Conservation (phyloP, 495 filamentous ascomycete genomes). For the Neurospora sp. region DNA sequence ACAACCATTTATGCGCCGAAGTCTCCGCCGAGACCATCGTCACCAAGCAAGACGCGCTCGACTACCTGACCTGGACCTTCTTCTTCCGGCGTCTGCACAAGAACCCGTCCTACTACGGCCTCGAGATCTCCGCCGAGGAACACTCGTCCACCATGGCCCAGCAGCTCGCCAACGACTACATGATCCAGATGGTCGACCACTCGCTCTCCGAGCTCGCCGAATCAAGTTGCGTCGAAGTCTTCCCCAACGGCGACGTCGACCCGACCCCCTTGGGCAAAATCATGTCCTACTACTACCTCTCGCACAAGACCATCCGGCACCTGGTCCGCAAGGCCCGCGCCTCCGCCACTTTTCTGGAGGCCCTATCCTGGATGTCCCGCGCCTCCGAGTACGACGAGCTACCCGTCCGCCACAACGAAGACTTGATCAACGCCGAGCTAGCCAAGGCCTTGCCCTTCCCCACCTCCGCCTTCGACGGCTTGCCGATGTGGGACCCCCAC, state of each 20-base stretch:
- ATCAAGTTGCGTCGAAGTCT: constrained; percentile 70
- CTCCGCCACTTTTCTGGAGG: constrained; percentile 72
- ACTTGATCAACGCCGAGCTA: constrained; percentile 91
- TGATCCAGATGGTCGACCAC: constrained; percentile 81
- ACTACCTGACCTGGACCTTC: constrained; percentile 99
- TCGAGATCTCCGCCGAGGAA: constrained; percentile 88
- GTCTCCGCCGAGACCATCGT: constrained; percentile 83
- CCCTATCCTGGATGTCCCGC: constrained; percentile 80
- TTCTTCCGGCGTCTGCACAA: constrained; percentile 97
- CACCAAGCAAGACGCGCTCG: constrained; percentile 93
- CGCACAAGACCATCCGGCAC: constrained; percentile 86
- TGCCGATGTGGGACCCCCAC: constrained; percentile 97
- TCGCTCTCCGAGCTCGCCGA: constrained; percentile 70
- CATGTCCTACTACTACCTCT: constrained; percentile 98
- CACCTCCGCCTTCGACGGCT: constrained; percentile 34
- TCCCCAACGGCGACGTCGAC: constrained; percentile 82
- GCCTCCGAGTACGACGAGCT: constrained; percentile 97
- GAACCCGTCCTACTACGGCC: constrained; percentile 95
- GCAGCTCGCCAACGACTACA: constrained; percentile 75
- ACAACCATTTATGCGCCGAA: constrained; percentile 95
- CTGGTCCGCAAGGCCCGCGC: constrained; percentile 67
- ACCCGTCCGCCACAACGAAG: constrained; percentile 97
- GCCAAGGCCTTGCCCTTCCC: constrained; percentile 64
- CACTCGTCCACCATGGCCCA: constrained; percentile 85
- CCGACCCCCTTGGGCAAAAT: constrained; percentile 89